Base-by-base conservation (phyloP, 768 basidiomycete genomes). In the Hericium erinaceus region DNA sequence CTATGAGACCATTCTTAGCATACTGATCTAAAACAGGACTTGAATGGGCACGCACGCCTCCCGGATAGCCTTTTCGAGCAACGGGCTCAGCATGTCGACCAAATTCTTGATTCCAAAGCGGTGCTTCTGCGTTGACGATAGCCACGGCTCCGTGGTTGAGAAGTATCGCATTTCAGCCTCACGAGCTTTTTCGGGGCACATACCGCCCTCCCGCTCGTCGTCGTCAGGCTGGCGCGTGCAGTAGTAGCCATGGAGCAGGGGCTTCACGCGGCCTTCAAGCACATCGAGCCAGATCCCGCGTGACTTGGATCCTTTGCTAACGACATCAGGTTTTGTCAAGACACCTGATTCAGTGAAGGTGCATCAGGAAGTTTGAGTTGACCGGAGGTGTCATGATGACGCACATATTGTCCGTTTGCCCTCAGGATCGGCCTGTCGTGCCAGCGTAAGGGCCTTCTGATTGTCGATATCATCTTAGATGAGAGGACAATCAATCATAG, bases 381-480 rank as follows among this genome's bases (percentile, higher is more conserved):
- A 46, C 2, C n/a, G 13, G 16, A 46, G 33, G 33, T 33, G 4
- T 8, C 33, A 33, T 8, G 33, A 7, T 9, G 16, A 20, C 66
- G 3, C 59, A 75, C 82, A 82, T 51, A 83, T 80, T 0, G 80
- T 84, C 8, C 82, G 70, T 16, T 62, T 60, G 2, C 82, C 80
- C 0, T 70, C 61, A 0, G 74, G 74, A 62, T 83, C 82, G 39
- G 65, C 75, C 39, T 75, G 64, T 2, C 67, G 67, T 1, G 81
- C 81, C 2, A 83, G 72, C 2, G 70, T 68, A 13, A 76, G 70
- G 0, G 83, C 82, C 54, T 76, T 77, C 63, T 82, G 81, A 61
- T 82, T 84, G 61, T 83, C 77, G 52, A 81, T 77, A 57, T 84
- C 83, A 54, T 80, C 82, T 83, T 7, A 46, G 20, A 13, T 18